Base-by-base conservation (phyloP, 176 grass and related monocot species). In the Canna indica region DNA sequence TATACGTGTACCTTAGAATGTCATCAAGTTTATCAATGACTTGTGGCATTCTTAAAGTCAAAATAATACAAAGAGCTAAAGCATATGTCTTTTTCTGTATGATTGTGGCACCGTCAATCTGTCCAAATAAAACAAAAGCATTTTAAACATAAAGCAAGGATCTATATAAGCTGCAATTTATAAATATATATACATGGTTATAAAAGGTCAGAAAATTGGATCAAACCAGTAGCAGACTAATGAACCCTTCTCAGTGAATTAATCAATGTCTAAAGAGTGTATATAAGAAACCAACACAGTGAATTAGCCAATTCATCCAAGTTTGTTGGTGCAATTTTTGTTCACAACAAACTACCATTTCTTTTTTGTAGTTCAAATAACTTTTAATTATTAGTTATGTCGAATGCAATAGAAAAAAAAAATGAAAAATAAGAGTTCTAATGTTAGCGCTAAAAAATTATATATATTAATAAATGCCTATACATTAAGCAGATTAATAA, bases 1-100 rank as follows among this genome's bases (percentile, higher is more conserved):
- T 52, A 62, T 76, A 39, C 38, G 59, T 44, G 75, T 85, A 99
- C 94, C 86, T 93, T 81, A 99, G 83, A 47, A 99, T 93, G 56
- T 99, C 94, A 75, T 99, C 94, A 22, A 99, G 94, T 90, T 87
- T 99, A 68, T 99, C 89, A 4, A 99, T 88, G 39, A 99, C 73
- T 81, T 93, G 79, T 67, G 89, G 86, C 62, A 93, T 81, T 76
- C 88, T 84, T 71, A 99, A 90, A 39, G 86, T 99, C 89, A 99
- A 84, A 80, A 99, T 83, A 71, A 99, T 71, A 36, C 84, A 86
- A 81, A 99, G 94, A 57, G 94, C 94, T 76, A 93, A 87, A 22
- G 88, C 94, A 72, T 85, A 99, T 25, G 79, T 77, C 81, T 93
- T 99, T 72, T 85, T 81, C 10, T 93, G 94, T 73, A 82, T 72